A percentile compares a stretch with the other conserved stretches of the same genome.
Evolutionary conservation across 2,329 filamentous ascomycete species (phyloP).

Genomic region (Colletotrichum simmondsii): DNA sequence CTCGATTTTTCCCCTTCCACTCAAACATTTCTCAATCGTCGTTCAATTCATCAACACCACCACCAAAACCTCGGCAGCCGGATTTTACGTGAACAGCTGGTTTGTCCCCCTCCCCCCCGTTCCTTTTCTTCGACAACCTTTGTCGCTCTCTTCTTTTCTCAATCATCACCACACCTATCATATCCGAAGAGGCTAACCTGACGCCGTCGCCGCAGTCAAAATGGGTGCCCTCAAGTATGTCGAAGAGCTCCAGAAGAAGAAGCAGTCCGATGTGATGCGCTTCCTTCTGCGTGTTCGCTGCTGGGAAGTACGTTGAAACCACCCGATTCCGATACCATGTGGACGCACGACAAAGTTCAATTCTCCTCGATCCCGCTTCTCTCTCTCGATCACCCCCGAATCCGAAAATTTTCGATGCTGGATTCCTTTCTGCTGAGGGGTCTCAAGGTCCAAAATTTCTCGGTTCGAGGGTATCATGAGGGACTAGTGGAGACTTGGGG

Average conservation of each 20-base stretch:
- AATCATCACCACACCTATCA: neutral
- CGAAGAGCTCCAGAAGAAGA: slow-evolving; percentile 99
- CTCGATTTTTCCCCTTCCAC: slow-evolving; percentile 41
- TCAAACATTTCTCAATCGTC: neutral
- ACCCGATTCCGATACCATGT: slow-evolving; percentile 44
- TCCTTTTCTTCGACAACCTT: neutral
- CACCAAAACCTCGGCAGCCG: slow-evolving; percentile 36
- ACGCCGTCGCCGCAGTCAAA: slow-evolving; percentile 62
- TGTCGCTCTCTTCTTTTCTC: neutral
- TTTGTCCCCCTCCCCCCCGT: slow-evolving; percentile 40
- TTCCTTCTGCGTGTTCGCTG: slow-evolving; percentile 99
- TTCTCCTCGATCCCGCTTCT: slow-evolving; percentile 9
- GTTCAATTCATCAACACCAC: slow-evolving; percentile 29
- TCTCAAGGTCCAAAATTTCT: neutral
- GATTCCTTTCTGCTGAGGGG: neutral
- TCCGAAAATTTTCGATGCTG: neutral
- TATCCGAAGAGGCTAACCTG: slow-evolving; percentile 36
- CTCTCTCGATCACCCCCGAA: slow-evolving; percentile 30
- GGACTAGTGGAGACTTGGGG: neutral
- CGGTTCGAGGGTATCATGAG: slow-evolving; percentile 2
- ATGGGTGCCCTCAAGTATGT: slow-evolving; percentile 99
- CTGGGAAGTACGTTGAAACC: slow-evolving; percentile 91
- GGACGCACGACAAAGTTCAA: slow-evolving; percentile 44
- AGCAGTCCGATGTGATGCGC: slow-evolving; percentile 99
- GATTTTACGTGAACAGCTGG: slow-evolving; percentile 39